Evolutionary conservation across 2,329 filamentous ascomycete genomes (phyloP), one percentile per base, ranked within the genome.

Genomic region (Beauveria sp.): DNA sequence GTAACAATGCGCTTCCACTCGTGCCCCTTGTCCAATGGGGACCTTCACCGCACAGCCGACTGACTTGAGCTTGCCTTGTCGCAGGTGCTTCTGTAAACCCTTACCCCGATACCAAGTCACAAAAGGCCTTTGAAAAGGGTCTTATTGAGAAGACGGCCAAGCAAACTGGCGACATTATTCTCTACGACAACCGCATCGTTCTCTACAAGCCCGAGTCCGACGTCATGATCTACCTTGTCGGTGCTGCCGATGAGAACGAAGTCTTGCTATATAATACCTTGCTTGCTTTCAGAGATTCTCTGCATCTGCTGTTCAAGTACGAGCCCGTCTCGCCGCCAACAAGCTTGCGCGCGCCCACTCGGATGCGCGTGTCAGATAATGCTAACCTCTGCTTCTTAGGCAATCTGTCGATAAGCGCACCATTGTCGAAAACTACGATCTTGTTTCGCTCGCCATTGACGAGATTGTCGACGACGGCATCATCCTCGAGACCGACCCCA

Each of bases 151-250:
- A 99, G 83, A 98, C 95, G 18, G 88, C 90, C 67, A 99, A 98
- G 81, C 91, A 96, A 78, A 93, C 86, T 16, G 91, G 89, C 69
- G 95, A 98, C 78, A 95, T 99, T 70, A 96, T 99, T 68, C 86
- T 99, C 61, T 98, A 97, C 78, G 95, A 99, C 78, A 96, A 96
- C 78, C 86, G 91, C 70, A 89, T 99, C 64, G 91, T 98, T 60
- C 88, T 98, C 58, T 99, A 97, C 82, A 99, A 99, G 86, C 89
- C 89, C 79, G 95, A 99, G 80, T 92, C 90, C 68, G 95, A 99
- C 75, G 90, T 98, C 62, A 97, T 97, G 89, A 85, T 86, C 72
- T 98, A 98, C 74, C 89, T 98, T 28, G 90, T 99, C 12, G 93
- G 93, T 66, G 86, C 88, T 60, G 83, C 90, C 58, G 91, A 97